phyloP scores from a whole-genome alignment of 352 stramenopile species.

The Pythium phragmiticola region DNA sequence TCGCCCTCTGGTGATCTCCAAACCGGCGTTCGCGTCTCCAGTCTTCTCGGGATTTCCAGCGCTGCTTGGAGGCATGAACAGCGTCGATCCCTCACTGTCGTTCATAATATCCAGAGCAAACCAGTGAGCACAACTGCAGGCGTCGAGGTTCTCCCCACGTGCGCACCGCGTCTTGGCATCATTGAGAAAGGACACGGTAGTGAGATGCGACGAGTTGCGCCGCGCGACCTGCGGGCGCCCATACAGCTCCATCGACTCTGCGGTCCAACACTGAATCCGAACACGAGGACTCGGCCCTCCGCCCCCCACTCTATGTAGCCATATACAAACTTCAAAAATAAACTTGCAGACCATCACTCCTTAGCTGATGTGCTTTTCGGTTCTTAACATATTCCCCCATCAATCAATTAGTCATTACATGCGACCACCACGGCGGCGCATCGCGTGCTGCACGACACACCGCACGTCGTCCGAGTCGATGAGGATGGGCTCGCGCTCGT shows the following conservation, averaged over 20 bases:
- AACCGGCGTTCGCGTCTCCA: background rate
- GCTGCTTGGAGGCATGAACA: slow-evolving; percentile 5
- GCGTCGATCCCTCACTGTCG: background rate
- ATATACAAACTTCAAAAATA: slow-evolving; percentile 11
- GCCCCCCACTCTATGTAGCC: too few relatives aligned
- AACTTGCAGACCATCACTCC: background rate
- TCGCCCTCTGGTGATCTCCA: slow-evolving; percentile 8
- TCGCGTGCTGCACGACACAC: slow-evolving; percentile 10
- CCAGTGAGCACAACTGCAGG: too few relatives aligned
- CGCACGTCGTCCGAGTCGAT: slow-evolving; percentile 11
- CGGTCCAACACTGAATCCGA: background rate
- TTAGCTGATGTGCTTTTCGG: background rate
- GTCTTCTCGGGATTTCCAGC: slow-evolving; percentile 10
- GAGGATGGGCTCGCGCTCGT: background rate
- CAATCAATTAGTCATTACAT: background rate
- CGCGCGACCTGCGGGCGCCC: slow-evolving; percentile 19
- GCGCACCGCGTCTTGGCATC: slow-evolving; percentile 16
- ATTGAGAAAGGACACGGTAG: slow-evolving; percentile 24
- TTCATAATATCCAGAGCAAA: background rate
- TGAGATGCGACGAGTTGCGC: slow-evolving; percentile 17
- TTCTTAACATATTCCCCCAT: background rate
- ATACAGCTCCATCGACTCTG: slow-evolving; percentile 19
- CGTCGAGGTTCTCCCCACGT: too few relatives aligned
- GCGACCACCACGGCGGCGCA: background rate
- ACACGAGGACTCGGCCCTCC: background rate